Base-by-base conservation (phyloP, 495 filamentous ascomycete species). In the Penicillium paradoxum region DNA sequence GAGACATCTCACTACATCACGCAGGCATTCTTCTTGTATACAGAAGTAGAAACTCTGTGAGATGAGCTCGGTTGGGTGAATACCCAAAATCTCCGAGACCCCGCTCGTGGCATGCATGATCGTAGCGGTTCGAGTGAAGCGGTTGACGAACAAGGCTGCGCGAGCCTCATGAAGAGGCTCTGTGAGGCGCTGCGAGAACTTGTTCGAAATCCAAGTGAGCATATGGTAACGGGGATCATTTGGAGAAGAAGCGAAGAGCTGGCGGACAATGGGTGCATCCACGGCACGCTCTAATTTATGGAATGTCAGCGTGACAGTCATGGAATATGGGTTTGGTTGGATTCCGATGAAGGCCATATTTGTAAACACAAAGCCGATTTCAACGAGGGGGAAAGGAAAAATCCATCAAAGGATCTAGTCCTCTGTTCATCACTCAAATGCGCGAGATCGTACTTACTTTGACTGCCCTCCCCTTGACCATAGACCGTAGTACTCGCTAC, bases 181-280 rank as follows among this genome's bases (percentile, higher is more conserved):
- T 51, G 77, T 78, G 11, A 83, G 74, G 4, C 79, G 76, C 58
- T 86, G 79, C 27, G 74, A 84, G 73, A 95, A 95, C 65, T 91
- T 92, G 44, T 82, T 74, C 21, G 90, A 93, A 19, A 95, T 75
- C 55, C 91, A 88, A 19, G 87, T 86, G 50, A 95, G 74, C 90
- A 95, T 95, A 69, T 92, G 89, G 64, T 93, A 95, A 39, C 90
- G 84, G 38, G 90, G 90, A 66, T 95, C 90, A 63, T 82, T 75
- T 10, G 87, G 89, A 4, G 88, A 91, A 22, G 86, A 89, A 17
- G 88, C 84, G 68, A 95, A 95, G 29, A 91, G 74, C 17, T 81
- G 79, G 46, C 89, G 82, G 44, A 95, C 84, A 42, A 87, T 78
- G 6, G 90, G 89, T 49, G 89, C 90, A 57, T 88, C 86, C n/a